A percentile compares a stretch with the other conserved stretches of the same genome.
These are phyloP conservation scores for Sicyos edulis DNA, from an alignment of 306 rosid genomes.

Conservation along the genomic window DNA sequence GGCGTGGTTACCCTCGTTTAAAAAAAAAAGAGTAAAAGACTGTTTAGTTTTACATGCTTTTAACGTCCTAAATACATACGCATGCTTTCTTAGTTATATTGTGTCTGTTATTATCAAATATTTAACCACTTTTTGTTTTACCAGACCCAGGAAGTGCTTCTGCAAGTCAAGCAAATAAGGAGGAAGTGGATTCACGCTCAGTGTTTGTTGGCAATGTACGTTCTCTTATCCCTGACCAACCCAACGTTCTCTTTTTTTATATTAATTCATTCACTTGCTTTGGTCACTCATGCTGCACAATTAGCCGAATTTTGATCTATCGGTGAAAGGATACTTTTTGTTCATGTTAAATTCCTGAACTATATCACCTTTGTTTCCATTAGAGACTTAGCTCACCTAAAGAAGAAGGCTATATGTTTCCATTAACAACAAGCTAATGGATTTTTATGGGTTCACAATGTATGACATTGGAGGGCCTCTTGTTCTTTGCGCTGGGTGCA, in stretches of 20 bases:
- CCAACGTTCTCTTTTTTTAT: neutral
- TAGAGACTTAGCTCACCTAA: neutral
- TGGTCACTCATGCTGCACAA: neutral
- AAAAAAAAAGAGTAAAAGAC: too few relatives aligned
- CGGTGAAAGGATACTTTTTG: neutral
- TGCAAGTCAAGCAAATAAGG: conserved; percentile 58
- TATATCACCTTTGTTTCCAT: neutral
- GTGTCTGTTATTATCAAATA: neutral
- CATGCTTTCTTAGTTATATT: neutral
- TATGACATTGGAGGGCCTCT: neutral
- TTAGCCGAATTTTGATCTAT: neutral
- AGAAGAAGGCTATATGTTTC: neutral
- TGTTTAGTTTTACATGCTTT: neutral
- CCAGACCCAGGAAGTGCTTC: conserved; percentile 57
- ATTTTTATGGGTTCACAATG: neutral
- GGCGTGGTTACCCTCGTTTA: too few relatives aligned
- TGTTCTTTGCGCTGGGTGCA: neutral
- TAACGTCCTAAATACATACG: neutral
- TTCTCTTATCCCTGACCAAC: conserved; percentile 8
- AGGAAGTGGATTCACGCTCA: conserved; percentile 76
- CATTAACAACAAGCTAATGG: neutral
- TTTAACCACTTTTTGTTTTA: neutral
- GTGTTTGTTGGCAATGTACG: conserved; percentile 90
- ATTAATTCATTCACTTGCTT: neutral
- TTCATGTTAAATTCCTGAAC: neutral